These are phyloP conservation scores for Tuber melanosporum DNA, from an alignment of 495 filamentous ascomycete species.

Conservation along the genomic window DNA sequence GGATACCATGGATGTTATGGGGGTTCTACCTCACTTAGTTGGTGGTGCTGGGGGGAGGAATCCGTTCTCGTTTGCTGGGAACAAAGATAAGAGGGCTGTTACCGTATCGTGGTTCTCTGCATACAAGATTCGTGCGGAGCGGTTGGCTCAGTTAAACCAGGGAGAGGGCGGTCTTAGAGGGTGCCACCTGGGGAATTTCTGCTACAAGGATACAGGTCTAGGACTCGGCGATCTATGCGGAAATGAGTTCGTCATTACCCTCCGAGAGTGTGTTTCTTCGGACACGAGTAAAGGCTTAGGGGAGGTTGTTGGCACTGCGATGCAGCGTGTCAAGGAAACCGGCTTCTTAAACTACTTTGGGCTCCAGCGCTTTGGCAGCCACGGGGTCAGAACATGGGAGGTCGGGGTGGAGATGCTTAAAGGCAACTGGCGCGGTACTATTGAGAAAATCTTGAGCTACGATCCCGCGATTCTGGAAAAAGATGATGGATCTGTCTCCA, in stretches of 20 bases:
- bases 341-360: slow-evolving; percentile 98
- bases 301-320: slow-evolving; percentile 52
- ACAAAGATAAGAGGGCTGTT: slow-evolving; percentile 84
- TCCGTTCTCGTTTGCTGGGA: slow-evolving; percentile 78
- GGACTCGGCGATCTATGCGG: slow-evolving; percentile 75
- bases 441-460: slow-evolving; percentile 65
- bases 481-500: slow-evolving; percentile 47
- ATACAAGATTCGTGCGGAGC: slow-evolving; percentile 56
- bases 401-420: slow-evolving; percentile 77
- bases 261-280: slow-evolving; percentile 61
- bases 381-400: slow-evolving; percentile 69
- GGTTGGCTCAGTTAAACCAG: slow-evolving; percentile 57
- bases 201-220: slow-evolving; percentile 61
- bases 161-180: slow-evolving; percentile 32
- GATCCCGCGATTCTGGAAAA: slow-evolving; percentile 50
- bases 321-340: slow-evolving; percentile 52
- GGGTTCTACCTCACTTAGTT: slow-evolving; percentile 60
- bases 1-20: slow-evolving; percentile 90
- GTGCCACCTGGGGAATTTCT: slow-evolving; percentile 70
- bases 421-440: slow-evolving; percentile 69
- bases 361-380: slow-evolving; percentile 87
- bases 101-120: slow-evolving; percentile 80
- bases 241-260: slow-evolving; percentile 86
- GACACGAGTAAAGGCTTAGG: slow-evolving; percentile 43
- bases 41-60: slow-evolving; percentile 53